Evolutionary conservation across 306 rosid species (phyloP).

Genomic region (Alnus rubra): DNA sequence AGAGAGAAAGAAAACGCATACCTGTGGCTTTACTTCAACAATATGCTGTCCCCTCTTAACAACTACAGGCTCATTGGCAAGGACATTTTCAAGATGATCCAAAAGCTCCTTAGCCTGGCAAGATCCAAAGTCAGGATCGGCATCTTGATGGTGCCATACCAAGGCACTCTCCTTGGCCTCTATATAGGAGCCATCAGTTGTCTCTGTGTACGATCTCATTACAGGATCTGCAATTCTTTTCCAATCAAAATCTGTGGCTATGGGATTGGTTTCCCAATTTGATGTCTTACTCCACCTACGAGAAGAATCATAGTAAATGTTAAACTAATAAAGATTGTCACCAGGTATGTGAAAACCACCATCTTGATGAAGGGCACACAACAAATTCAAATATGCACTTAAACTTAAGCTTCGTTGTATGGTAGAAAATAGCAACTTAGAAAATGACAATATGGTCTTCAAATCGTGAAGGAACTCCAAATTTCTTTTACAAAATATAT

Average conservation of each 20-base stretch:
- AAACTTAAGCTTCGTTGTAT: not conserved
- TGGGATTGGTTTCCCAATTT: conserved; percentile 55
- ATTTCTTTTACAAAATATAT: not conserved
- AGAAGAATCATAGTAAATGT: conserved; percentile 19
- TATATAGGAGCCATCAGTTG: conserved; percentile 65
- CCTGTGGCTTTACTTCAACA: conserved; percentile 75
- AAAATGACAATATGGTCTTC: not conserved
- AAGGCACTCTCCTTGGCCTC: conserved; percentile 75
- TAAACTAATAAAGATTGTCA: conserved; percentile 12
- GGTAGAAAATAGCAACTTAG: not conserved
- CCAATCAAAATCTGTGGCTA: conserved; percentile 44
- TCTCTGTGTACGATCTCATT: conserved; percentile 60
- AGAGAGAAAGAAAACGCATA: conserved; percentile 27
- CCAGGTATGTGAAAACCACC: conserved; percentile 12
- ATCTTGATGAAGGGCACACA: not conserved
- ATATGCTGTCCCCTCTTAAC: conserved; percentile 62
- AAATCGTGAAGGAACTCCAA: not conserved
- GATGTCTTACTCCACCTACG: conserved; percentile 66
- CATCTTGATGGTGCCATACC: conserved; percentile 69
- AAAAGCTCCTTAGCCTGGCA: conserved; percentile 69
- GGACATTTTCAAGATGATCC: conserved; percentile 65
- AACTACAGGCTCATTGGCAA: conserved; percentile 66
- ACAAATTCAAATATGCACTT: conserved; percentile 4
- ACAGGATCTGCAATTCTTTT: conserved; percentile 65
- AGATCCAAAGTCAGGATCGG: conserved; percentile 59